Evolutionary conservation across 1,284 basidiomycete species (phyloP), one percentile per base, ranked within the genome.

Genomic region (Stereum hirsutum): DNA sequence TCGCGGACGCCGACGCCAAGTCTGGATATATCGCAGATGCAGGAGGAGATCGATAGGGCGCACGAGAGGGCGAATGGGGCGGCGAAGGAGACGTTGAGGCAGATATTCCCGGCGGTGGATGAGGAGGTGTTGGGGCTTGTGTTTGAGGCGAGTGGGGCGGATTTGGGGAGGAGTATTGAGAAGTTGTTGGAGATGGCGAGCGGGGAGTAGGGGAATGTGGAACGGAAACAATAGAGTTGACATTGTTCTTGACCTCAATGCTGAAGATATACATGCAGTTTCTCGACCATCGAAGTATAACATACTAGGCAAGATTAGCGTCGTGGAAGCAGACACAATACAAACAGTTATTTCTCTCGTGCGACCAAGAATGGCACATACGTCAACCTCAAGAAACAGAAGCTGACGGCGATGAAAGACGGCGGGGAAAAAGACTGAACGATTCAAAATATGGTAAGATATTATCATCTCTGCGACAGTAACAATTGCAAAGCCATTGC

Each of bases 111-210:
- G 1, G 62, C 61, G 5, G 69, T 87, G 50, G 91, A 94, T 55
- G 59, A 62, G 41, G 92, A 93, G 60, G 75, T 95, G 27, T 71
- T 90, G 39, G 87, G 91, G 51, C 83, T 78, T 72, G 89, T 96
- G 27, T 63, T 96, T 44, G 85, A 94, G 56, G 85, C 85, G 31
- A 90, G 90, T 53, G 77, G 76, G n/a, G 87, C 87, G 21, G 90
- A 96, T 64, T 58, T 95, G 46, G 92, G 89, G 43, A 76, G 77
- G 69, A 91, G 89, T 56, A 93, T 95, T 53, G 92, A 95, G 60
- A 75, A 72, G 42, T 57, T 91, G 44, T 63, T 91, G 54, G 89
- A 91, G 64, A 87, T 89, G 74, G 77, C 73, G 50, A 11, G 32
- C n/a, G 28, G 28, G 28, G 10, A 34, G 15, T 3, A 15, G 33